Evolutionary conservation across 2,329 filamentous ascomycete species (phyloP), one percentile per base, ranked within the genome.

Genomic region (Corinectria fuckeliana): DNA sequence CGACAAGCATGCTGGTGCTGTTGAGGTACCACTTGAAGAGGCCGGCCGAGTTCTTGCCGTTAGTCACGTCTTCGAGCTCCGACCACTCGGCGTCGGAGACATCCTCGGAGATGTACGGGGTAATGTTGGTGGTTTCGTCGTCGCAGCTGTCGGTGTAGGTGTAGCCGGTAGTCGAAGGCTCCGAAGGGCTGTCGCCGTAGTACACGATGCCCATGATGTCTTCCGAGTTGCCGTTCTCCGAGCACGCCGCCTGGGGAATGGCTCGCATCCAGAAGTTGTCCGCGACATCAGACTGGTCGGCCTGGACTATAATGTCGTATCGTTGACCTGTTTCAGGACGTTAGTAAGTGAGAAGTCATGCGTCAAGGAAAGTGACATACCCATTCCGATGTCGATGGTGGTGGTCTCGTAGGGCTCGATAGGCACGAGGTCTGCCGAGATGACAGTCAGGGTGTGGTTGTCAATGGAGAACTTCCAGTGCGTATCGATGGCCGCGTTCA

Each of bases 401-500:
- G 78, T 76, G 1, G 85, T 81, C 1, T 73, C 72, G 60, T 82
- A 89, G 0, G 86, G 86, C 21, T 77, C 66, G 21, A 89, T 78
- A 2, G 86, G 84, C 0, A 88, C 83, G 4, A 88, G 73, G 59
- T 88, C 87, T n/a, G 73, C 76, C 0, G 81, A 78, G 36, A 89
- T 85, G 32, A 89, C 85, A 0, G 77, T 82, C 64, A 89, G 70
- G 0, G 69, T 79, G 70, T 89, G 87, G 50, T 82, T 80, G 69
- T 86, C 83, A 58, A 86, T 83, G 30, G 75, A 77, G 64, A 85
- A 85, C 60, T 78, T 78, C 70, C 78, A 72, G 62, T 76, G 74
- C 0, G 74, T 77, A 34, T 81, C 79, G 16, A 78, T 69, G 26
- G 78, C 78, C 2, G 71, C 75, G 65, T 84, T 84, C 56, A 85